These are phyloP conservation scores for Alternaria tenuissima DNA, from an alignment of 2,329 filamentous ascomycete species.

Conservation along the genomic window DNA sequence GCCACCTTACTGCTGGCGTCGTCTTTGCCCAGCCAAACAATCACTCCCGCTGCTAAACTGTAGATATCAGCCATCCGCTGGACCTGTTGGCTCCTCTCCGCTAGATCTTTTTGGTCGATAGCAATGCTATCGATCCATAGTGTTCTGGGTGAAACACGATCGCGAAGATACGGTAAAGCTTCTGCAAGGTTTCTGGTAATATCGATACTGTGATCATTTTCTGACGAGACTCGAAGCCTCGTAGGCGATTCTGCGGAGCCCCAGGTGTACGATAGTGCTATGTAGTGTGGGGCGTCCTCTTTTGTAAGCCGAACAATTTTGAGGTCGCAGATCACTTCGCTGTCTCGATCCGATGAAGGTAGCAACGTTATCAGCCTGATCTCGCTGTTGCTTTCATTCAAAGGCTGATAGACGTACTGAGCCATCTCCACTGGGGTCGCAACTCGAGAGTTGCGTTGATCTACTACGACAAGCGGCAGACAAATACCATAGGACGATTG, in stretches of 20 bases:
- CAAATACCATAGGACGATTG: no score
- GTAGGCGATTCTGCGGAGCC: neutral
- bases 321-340: conserved; percentile 5
- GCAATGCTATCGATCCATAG: neutral
- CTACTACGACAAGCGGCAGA: neutral
- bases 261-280: neutral
- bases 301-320: neutral
- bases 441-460: neutral
- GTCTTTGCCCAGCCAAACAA: conserved; percentile 4
- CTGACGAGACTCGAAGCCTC: neutral
- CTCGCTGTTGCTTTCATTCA: neutral
- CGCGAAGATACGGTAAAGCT: neutral
- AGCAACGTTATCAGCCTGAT: conserved; percentile 5
- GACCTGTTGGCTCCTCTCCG: conserved; percentile 1
- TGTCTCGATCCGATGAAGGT: neutral
- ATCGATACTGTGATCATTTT: neutral
- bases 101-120: neutral
- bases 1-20: neutral
- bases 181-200: conserved; percentile 1
- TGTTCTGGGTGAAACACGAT: neutral
- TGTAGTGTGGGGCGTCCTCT: neutral
- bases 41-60: conserved; percentile 2
- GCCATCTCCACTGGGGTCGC: neutral
- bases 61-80: conserved; percentile 3
- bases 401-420: neutral